Percentiles rank a stretch among this genome's conserved stretches.
Evolutionary conservation across 2,329 filamentous ascomycete genomes (phyloP).

Genomic region (Colletotrichum liaoningense): DNA sequence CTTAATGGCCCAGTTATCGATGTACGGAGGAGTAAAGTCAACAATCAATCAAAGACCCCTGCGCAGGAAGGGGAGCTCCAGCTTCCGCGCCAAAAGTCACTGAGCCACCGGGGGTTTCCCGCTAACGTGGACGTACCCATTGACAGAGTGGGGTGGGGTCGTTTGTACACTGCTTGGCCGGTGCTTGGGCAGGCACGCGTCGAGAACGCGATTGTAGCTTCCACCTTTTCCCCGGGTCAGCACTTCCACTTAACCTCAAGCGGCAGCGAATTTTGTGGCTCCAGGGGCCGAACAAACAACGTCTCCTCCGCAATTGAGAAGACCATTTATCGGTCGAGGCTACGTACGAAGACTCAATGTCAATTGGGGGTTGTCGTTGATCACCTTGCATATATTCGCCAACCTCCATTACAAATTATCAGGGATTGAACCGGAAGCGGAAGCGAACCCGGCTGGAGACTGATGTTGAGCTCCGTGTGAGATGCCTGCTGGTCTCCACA

Average conservation of each 20-base stretch:
- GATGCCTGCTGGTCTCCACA: not conserved
- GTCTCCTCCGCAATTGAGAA: constrained; percentile 5
- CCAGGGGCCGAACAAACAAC: not conserved
- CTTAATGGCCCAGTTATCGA: not conserved
- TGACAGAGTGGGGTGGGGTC: constrained; percentile 25
- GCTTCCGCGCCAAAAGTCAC: not conserved
- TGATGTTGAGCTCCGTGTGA: constrained; percentile 1
- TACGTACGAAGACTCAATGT: not conserved
- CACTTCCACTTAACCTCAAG: constrained; percentile 21
- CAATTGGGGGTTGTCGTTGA: not conserved
- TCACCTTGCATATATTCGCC: not conserved
- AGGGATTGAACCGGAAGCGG: not conserved
- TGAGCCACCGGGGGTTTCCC: constrained; percentile 18
- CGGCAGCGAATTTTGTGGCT: constrained; percentile 5
- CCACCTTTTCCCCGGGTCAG: not conserved
- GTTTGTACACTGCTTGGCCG: not conserved
- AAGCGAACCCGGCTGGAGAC: not conserved
- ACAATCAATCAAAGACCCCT: constrained; percentile 4
- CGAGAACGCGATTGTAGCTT: constrained; percentile 25
- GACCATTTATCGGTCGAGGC: not conserved
- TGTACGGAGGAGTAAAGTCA: not conserved
- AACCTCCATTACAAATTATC: not conserved
- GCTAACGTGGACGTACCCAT: constrained; percentile 8
- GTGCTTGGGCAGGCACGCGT: constrained; percentile 17
- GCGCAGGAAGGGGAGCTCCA: constrained; percentile 9